Evolutionary conservation across 2,329 filamentous ascomycete genomes (phyloP).

Genomic region (Trichophyton schoenleinii): DNA sequence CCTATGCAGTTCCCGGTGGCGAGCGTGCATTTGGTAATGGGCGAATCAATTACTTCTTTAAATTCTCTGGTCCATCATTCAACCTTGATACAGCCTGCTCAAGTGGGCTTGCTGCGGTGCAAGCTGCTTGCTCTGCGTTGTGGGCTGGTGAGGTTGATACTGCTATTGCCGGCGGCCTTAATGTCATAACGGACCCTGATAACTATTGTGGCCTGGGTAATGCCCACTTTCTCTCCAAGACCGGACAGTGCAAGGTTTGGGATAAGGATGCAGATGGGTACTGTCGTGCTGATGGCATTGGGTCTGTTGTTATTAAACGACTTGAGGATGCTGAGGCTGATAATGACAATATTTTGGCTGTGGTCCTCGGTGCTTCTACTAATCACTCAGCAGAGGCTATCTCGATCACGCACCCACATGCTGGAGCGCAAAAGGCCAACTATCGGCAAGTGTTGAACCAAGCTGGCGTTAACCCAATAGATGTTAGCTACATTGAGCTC

Average conservation of each 20-base stretch:
- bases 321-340: slow-evolving; percentile 29
- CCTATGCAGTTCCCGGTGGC: slow-evolving; percentile 54
- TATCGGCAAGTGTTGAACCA: slow-evolving; percentile 59
- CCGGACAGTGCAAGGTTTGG: slow-evolving; percentile 19
- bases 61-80: slow-evolving; percentile 11
- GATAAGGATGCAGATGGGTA: slow-evolving; percentile 33
- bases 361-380: slow-evolving; percentile 48
- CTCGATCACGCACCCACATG: slow-evolving; percentile 74
- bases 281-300: slow-evolving; percentile 33
- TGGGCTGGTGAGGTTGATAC: slow-evolving; percentile 11
- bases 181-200: slow-evolving; percentile 16
- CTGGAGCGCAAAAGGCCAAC: slow-evolving; percentile 58
- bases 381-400: slow-evolving; percentile 74
- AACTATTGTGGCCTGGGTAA: slow-evolving; percentile 19
- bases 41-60: slow-evolving; percentile 20
- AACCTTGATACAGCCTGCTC: slow-evolving; percentile 15
- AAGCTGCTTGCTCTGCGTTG: slow-evolving; percentile 14
- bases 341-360: slow-evolving; percentile 30
- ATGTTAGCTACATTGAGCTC: slow-evolving; percentile 18
- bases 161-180: slow-evolving; percentile 19
- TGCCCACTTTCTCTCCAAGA: slow-evolving; percentile 24
- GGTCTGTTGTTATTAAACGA: slow-evolving; percentile 28
- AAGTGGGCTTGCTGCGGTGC: slow-evolving; percentile 8
- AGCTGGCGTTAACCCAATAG: slow-evolving; percentile 43
- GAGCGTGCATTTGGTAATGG: slow-evolving; percentile 46